Conservation (phyloP, 2,329 filamentous ascomycete genomes). For the Alternaria panax region DNA sequence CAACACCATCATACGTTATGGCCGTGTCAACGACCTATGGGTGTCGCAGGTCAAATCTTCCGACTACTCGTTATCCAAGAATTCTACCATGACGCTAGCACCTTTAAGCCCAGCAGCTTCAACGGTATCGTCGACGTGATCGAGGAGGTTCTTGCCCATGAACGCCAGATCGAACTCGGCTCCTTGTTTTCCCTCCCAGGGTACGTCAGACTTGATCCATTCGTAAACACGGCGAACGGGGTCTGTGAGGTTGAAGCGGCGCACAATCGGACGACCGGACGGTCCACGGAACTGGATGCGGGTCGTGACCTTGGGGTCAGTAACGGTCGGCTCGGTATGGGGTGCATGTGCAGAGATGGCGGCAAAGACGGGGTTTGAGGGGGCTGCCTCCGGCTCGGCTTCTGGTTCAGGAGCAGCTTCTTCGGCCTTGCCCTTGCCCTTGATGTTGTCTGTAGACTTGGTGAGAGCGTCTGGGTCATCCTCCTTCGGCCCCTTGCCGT, state of each 20-base stretch:
- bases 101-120: slow-evolving; percentile 86
- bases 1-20: background rate
- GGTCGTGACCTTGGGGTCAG: slow-evolving; percentile 74
- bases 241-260: slow-evolving; percentile 81
- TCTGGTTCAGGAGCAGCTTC: slow-evolving; percentile 22
- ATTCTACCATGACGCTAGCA: slow-evolving; percentile 95
- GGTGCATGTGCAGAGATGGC: slow-evolving; percentile 74
- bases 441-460: slow-evolving; percentile 66
- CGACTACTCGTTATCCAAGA: slow-evolving; percentile 51
- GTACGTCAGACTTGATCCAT: slow-evolving; percentile 86
- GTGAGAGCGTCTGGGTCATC: slow-evolving; percentile 90
- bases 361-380: slow-evolving; percentile 63
- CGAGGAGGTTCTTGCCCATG: slow-evolving; percentile 86
- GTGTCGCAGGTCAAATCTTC: background rate
- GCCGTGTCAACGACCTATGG: background rate
- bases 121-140: slow-evolving; percentile 75
- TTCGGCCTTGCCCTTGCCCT: slow-evolving; percentile 54
- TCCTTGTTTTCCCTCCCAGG: slow-evolving; percentile 81
- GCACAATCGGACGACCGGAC: slow-evolving; percentile 82
- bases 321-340: slow-evolving; percentile 77
- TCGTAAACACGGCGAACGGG: slow-evolving; percentile 86
- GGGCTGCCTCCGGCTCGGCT: slow-evolving; percentile 19
- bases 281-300: slow-evolving; percentile 82
- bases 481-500: slow-evolving; percentile 61
- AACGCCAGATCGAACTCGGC: slow-evolving; percentile 85